A percentile compares a stretch with the other conserved stretches of the same genome.
These are phyloP conservation scores for Rhodomyrtus tomentosa DNA, from an alignment of 345 rosid genomes.

Conservation along the genomic window DNA sequence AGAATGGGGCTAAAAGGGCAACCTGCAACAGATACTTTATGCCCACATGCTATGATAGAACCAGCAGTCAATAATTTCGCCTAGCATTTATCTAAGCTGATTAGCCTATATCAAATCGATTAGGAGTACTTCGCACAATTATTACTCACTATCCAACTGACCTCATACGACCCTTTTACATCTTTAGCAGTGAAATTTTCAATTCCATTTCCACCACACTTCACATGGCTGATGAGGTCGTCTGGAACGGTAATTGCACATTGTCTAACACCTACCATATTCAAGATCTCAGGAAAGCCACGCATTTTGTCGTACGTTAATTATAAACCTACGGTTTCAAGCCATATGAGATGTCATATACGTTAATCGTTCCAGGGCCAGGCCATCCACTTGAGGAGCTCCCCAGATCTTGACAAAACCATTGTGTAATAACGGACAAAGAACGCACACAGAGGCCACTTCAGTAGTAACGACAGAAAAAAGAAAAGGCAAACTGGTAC, in stretches of 20 bases:
- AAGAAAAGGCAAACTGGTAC: constrained; percentile 15
- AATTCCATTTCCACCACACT: neutral
- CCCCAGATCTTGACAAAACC: neutral
- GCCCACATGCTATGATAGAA: neutral
- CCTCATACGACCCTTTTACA: neutral
- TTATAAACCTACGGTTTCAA: neutral
- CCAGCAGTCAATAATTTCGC: neutral
- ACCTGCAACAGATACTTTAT: neutral
- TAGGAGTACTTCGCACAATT: neutral
- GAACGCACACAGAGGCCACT: neutral
- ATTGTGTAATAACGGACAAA: neutral
- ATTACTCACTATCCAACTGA: neutral
- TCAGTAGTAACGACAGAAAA: neutral
- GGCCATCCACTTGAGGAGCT: neutral
- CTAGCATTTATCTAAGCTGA: neutral
- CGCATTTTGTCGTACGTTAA: neutral
- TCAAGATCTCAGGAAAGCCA: neutral
- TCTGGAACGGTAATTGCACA: neutral
- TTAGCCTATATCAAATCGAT: neutral
- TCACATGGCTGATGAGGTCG: neutral
- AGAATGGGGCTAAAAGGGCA: neutral
- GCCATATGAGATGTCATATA: neutral
- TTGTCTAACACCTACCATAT: neutral
- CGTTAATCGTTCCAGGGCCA: neutral
- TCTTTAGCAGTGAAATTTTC: neutral